Percentiles rank a stretch among this genome's conserved stretches.
Evolutionary conservation across 257 asterid genomes (phyloP).

Genomic region (Phtheirospermum japonicum): DNA sequence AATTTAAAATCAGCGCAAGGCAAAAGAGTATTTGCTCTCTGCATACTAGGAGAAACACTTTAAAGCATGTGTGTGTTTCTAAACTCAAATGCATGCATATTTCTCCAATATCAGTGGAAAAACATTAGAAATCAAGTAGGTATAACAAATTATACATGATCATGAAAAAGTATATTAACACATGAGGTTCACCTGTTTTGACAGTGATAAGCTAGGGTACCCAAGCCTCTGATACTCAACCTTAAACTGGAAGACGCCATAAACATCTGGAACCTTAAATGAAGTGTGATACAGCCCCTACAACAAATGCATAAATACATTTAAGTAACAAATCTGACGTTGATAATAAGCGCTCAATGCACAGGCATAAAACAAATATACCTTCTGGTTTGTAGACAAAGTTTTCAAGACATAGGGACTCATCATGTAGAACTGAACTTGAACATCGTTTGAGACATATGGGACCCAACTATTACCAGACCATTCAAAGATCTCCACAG

Average conservation of each 20-base stretch:
- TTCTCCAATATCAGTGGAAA: not conserved
- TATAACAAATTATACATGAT: not conserved
- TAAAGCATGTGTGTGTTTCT: not conserved
- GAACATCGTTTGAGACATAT: constrained; percentile 72
- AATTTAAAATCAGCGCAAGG: not conserved
- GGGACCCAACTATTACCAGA: constrained; percentile 80
- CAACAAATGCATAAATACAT: constrained; percentile 26
- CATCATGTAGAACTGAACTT: constrained; percentile 92
- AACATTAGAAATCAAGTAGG: not conserved
- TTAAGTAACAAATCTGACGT: constrained; percentile 11
- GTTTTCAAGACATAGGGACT: constrained; percentile 87
- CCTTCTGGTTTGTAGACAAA: constrained; percentile 73
- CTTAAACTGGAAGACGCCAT: constrained; percentile 92
- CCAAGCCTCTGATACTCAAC: constrained; percentile 80
- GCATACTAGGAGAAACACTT: not conserved
- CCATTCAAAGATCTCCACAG: constrained; percentile 76
- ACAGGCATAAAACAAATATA: constrained; percentile 21
- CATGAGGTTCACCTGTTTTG: constrained; percentile 60
- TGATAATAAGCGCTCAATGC: not conserved
- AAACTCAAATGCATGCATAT: not conserved
- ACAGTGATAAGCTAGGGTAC: constrained; percentile 58
- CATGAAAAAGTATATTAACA: not conserved
- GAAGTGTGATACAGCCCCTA: constrained; percentile 73
- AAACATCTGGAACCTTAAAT: constrained; percentile 86
- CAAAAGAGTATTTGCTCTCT: not conserved